Conservation (phyloP, 371 early-diverging fungal genomes). For the Basidiobolus meristosporus region DNA sequence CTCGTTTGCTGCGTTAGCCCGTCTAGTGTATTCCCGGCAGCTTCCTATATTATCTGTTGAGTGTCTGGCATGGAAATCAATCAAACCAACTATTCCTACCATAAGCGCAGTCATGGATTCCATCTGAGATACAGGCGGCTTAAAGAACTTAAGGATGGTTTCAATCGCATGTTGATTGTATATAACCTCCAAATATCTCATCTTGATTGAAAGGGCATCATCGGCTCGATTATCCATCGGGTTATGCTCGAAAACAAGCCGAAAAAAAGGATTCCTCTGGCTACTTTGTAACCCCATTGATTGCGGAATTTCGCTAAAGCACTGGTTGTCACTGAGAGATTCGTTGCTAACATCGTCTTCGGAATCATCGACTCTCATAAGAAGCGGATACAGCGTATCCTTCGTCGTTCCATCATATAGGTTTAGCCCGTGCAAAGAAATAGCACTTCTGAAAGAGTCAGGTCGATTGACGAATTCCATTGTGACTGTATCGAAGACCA, state of each 20-base stretch:
- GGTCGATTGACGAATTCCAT: conserved; percentile 20
- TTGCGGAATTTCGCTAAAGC: neutral
- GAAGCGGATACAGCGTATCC: conserved; percentile 54
- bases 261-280: conserved; percentile 55
- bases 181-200: conserved; percentile 80
- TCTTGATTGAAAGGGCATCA: conserved; percentile 57
- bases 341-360: conserved; percentile 8
- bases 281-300: too few relatives aligned
- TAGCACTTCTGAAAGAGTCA: conserved; percentile 42
- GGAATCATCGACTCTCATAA: conserved; percentile 62
- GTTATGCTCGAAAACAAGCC: conserved; percentile 61
- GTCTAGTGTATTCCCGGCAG: conserved; percentile 76
- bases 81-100: conserved; percentile 5
- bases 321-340: neutral
- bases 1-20: conserved; percentile 79
- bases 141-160: conserved; percentile 64
- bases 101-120: conserved; percentile 53
- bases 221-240: conserved; percentile 80
- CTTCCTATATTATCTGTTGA: conserved; percentile 15
- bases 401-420: conserved; percentile 62
- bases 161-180: conserved; percentile 66
- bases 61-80: too few relatives aligned
- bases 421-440: conserved; percentile 56
- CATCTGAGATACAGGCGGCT: conserved; percentile 59
- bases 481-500: conserved; percentile 39